These are phyloP conservation scores for Monilinia fructigena DNA, from an alignment of 2,329 filamentous ascomycete genomes.

Conservation along the genomic window DNA sequence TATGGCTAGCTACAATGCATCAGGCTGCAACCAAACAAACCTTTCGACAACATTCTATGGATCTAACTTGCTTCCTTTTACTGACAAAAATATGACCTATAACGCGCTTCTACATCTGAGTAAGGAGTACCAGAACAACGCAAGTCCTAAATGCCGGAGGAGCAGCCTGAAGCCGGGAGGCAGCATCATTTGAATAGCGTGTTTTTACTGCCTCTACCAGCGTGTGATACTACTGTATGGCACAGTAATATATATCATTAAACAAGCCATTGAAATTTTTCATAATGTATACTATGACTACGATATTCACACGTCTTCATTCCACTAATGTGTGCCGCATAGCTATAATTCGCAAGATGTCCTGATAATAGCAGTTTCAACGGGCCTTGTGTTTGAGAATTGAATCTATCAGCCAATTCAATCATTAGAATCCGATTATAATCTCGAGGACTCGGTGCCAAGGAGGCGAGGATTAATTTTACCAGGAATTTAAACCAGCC, in stretches of 20 bases:
- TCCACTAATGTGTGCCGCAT: neutral
- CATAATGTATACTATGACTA: neutral
- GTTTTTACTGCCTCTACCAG: neutral
- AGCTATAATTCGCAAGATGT: constrained; percentile 7
- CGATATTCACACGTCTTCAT: neutral
- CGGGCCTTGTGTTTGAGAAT: constrained; percentile 12
- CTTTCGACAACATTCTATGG: neutral
- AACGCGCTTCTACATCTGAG: constrained; percentile 4
- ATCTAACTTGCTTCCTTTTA: neutral
- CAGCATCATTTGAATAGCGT: neutral
- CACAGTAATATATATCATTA: neutral
- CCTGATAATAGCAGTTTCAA: constrained; percentile 15
- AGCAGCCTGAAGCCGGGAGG: constrained; percentile 8
- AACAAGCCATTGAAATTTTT: neutral
- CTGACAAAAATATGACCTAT: neutral
- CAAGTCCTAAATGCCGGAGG: constrained; percentile 16
- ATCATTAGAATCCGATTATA: neutral
- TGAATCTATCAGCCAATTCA: constrained; percentile 16
- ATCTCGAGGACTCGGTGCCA: neutral
- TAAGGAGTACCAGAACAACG: neutral
- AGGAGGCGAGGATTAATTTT: constrained; percentile 12
- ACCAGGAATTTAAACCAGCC: neutral
- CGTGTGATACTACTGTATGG: neutral
- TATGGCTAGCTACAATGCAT: constrained; percentile 18
- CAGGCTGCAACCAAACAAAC: constrained; percentile 2